Percentiles rank a stretch among this genome's conserved stretches.
Conservation (phyloP, 2,329 filamentous ascomycete species). For the Aspergillus aculeatus region DNA sequence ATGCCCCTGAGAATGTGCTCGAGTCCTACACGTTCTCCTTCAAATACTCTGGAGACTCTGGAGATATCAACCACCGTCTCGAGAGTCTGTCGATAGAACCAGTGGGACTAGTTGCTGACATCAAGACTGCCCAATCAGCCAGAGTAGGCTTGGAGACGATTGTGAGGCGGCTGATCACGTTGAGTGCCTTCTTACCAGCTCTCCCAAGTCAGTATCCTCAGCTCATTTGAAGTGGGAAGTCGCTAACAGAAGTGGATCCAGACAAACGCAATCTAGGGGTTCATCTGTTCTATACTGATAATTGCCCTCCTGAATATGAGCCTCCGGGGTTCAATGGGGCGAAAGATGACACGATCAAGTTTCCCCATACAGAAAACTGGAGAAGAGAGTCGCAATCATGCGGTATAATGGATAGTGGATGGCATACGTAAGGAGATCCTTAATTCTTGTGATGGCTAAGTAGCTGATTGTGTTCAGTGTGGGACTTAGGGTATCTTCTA, state of each 20-base stretch:
- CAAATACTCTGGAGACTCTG: constrained; percentile 37
- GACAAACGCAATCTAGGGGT: constrained; percentile 44
- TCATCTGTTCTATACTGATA: constrained; percentile 47
- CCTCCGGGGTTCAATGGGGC: constrained; percentile 42
- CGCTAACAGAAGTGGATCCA: constrained; percentile 14
- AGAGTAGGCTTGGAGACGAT: constrained; percentile 44
- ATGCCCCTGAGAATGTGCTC: constrained; percentile 40
- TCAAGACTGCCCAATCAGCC: constrained; percentile 41
- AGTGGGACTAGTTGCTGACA: constrained; percentile 31
- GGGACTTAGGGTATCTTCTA: constrained; percentile 35
- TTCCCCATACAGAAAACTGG: constrained; percentile 41
- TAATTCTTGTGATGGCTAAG: background rate
- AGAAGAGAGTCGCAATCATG: constrained; percentile 33
- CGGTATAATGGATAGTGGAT: constrained; percentile 38
- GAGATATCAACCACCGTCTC: constrained; percentile 31
- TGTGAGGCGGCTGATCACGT: constrained; percentile 41
- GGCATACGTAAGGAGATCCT: constrained; percentile 36
- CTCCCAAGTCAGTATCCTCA: constrained; percentile 41
- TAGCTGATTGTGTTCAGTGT: constrained; percentile 27
- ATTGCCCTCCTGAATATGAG: constrained; percentile 40
- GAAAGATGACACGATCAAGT: constrained; percentile 32
- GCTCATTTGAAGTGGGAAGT: background rate
- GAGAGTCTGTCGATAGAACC: constrained; percentile 29
- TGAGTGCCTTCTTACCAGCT: constrained; percentile 40
- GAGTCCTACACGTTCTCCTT: constrained; percentile 54